These are phyloP conservation scores for Metroxylon sagu DNA, from an alignment of 176 grass and related monocot species.

Conservation along the genomic window DNA sequence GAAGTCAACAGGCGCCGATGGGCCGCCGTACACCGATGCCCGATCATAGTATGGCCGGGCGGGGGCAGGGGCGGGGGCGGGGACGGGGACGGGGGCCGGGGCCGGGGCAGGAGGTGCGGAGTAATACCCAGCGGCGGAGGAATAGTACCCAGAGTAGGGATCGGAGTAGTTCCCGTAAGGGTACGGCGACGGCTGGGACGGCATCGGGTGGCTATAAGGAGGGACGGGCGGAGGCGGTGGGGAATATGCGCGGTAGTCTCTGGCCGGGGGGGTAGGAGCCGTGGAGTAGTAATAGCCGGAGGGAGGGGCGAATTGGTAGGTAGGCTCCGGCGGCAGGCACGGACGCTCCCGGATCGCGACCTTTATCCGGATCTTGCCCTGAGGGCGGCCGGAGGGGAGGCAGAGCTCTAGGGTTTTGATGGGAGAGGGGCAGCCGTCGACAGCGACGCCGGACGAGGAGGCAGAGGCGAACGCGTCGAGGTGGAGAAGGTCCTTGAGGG, in stretches of 20 bases:
- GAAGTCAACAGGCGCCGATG: slow-evolving; percentile 73
- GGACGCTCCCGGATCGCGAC: slow-evolving; percentile 58
- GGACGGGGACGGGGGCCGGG: background rate
- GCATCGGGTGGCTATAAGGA: slow-evolving; percentile 11
- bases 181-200: slow-evolving; percentile 8
- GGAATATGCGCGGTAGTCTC: slow-evolving; percentile 43
- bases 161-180: slow-evolving; percentile 17
- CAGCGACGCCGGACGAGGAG: background rate
- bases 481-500: slow-evolving; percentile 57
- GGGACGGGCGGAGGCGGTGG: slow-evolving; percentile 32
- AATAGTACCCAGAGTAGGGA: slow-evolving; percentile 24
- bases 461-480: slow-evolving; percentile 22
- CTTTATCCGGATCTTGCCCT: slow-evolving; percentile 75
- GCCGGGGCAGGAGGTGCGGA: slow-evolving; percentile 19
- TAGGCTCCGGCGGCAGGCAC: slow-evolving; percentile 36
- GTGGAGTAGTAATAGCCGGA: slow-evolving; percentile 27
- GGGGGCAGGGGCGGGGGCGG: slow-evolving; percentile 14
- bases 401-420: slow-evolving; percentile 62
- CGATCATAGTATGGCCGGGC: slow-evolving; percentile 31
- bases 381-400: slow-evolving; percentile 76
- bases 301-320: slow-evolving; percentile 47
- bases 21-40: slow-evolving; percentile 22
- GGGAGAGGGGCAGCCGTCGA: slow-evolving; percentile 12
- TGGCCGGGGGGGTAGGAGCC: slow-evolving; percentile 13
- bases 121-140: slow-evolving; percentile 28